Conservation (phyloP, 1,139 yeast genomes). For the Geotrichum cucujoidarum region DNA sequence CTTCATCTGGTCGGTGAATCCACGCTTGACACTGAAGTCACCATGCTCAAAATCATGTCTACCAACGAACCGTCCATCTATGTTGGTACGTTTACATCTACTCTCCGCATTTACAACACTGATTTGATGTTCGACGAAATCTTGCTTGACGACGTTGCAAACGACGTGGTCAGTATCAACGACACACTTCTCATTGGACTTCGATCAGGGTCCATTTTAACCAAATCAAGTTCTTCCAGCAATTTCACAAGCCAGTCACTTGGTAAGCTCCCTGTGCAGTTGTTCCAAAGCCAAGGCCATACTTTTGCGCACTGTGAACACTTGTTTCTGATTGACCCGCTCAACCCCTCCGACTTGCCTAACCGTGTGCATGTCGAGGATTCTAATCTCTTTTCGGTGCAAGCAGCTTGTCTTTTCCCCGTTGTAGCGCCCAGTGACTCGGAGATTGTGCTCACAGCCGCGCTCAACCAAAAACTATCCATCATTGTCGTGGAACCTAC, state of each 20-base stretch:
- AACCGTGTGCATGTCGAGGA: conserved; percentile 9
- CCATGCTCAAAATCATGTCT: conserved; percentile 3
- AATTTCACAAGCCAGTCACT: background rate
- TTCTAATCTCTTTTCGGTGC: conserved; percentile 1
- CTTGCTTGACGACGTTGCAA: background rate
- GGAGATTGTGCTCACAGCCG: conserved; percentile 10
- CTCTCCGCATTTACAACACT: background rate
- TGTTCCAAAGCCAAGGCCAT: background rate
- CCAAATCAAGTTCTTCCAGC: background rate
- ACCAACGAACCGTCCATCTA: background rate
- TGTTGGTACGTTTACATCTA: background rate
- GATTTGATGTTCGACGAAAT: background rate
- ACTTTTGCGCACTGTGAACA: conserved; percentile 9
- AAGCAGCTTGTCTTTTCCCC: conserved; percentile 15
- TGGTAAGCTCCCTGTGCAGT: conserved; percentile 11
- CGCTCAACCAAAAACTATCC: conserved; percentile 2
- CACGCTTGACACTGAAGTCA: background rate
- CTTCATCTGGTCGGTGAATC: background rate
- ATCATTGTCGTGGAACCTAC: conserved; percentile 5
- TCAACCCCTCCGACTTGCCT: conserved; percentile 5
- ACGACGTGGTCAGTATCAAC: background rate
- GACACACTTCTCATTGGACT: conserved; percentile 8
- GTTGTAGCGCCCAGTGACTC: background rate
- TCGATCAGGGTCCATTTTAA: conserved; percentile 6
- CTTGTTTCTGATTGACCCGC: background rate